Base-by-base conservation (phyloP, 2,329 filamentous ascomycete genomes). In the Fusarium foetens region DNA sequence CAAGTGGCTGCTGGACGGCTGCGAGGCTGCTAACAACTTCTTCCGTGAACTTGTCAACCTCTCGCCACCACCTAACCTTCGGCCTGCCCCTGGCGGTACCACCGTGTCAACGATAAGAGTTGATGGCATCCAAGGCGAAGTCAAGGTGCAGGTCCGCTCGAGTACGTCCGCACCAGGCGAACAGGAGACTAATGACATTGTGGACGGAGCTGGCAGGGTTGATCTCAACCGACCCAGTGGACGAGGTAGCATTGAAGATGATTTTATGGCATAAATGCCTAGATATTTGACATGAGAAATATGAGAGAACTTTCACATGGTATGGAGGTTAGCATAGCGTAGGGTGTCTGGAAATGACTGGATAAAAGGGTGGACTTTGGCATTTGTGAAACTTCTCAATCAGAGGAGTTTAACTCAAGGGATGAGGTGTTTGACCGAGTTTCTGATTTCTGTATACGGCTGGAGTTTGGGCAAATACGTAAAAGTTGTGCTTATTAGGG, bases 1-100 rank as follows among this genome's bases (percentile, higher is more conserved):
- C n/a, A 95, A 95, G 79, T 97, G 91, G 88, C 85, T 93, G 10
- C 88, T 93, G 82, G 92, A 93, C 74, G 92, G 92, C 17, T 94
- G 91, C 67, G 88, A 91, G 36, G 91, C 91, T 63, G 93, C 93
- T 21, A 92, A 92, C 70, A 86, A 89, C 36, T 92, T 93, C 75
- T 89, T 95, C 58, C 87, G 90, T 60, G 89, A 91, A 55, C 86
- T 94, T 11, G 86, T 89, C 42, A 83, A 81, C 72, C 77, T 84
- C 67, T 80, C 81, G 6, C 83, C 84, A 16, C 79, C 78, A 49
- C 83, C 83, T 8, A 82, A 81, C 42, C 73, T 82, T 45, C 78
- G 78, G 35, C 81, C 79, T n/a, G 76, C 79, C 0, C 78, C 80
- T 1, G 80, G 79, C 7, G 80, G 79, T 13, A 79, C 79, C 11